Conservation (phyloP, 192 early-diverging fungal species). For the Backusella mclennaniae region DNA sequence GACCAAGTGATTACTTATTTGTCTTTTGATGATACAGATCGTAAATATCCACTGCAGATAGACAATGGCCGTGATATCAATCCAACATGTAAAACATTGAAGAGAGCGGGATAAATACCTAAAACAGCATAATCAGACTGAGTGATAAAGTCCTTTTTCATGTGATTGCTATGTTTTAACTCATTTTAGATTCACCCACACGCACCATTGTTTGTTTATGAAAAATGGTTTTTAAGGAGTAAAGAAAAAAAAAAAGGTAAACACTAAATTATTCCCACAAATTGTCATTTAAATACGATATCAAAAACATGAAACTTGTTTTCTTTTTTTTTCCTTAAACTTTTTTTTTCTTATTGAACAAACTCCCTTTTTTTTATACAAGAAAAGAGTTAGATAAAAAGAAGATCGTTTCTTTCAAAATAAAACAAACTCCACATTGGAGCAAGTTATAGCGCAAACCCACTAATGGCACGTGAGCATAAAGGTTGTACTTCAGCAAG, state of each 20-base stretch:
- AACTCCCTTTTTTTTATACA: not conserved
- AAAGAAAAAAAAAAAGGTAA: not conserved
- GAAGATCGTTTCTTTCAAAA: not conserved
- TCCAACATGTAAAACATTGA: too few relatives aligned
- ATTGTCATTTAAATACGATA: not conserved
- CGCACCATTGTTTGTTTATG: not conserved
- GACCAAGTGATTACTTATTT: too few relatives aligned
- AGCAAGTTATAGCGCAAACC: not conserved
- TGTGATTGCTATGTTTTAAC: too few relatives aligned
- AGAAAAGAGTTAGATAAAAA: not conserved
- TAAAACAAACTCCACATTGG: not conserved
- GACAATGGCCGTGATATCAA: too few relatives aligned
- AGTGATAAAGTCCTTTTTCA: too few relatives aligned
- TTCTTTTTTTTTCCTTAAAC: not conserved
- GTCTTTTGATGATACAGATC: too few relatives aligned
- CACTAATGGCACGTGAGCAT: not conserved
- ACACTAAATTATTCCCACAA: not conserved
- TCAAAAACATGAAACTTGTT: not conserved
- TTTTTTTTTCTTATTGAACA: not conserved
- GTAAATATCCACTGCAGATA: too few relatives aligned
- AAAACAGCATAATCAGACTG: too few relatives aligned
- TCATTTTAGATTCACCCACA: not conserved
- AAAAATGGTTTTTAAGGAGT: not conserved
- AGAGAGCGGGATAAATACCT: too few relatives aligned
- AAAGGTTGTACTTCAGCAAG: conserved; percentile 15